Evolutionary conservation across 495 filamentous ascomycete species (phyloP).

Genomic region (Aspergillus baeticus): DNA sequence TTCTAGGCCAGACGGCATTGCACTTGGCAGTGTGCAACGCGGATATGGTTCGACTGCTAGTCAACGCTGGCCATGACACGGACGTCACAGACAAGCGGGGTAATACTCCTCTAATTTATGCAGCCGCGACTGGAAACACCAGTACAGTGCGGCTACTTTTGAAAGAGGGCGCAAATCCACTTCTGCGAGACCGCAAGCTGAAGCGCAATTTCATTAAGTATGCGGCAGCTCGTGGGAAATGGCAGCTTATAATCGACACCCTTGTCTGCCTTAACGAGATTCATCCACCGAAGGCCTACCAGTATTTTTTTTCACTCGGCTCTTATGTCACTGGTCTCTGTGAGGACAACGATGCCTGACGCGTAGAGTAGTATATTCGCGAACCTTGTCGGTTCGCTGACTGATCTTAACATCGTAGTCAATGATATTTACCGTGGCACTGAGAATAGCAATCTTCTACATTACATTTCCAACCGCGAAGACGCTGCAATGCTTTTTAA

Average conservation of each 20-base stretch:
- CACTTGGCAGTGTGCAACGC: neutral
- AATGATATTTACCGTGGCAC: neutral
- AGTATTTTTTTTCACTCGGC: too few species aligned
- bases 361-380: neutral
- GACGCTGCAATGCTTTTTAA: neutral
- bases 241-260: neutral
- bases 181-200: neutral
- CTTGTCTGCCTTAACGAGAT: too few species aligned
- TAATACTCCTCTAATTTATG: conserved; percentile 3
- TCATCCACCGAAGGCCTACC: too few species aligned
- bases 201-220: neutral
- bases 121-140: neutral
- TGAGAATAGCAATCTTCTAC: neutral
- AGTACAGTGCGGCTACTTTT: neutral
- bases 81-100: neutral
- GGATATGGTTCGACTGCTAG: neutral
- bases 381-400: neutral
- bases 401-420: neutral
- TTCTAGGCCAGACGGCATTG: neutral
- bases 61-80: neutral
- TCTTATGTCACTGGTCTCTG: too few species aligned
- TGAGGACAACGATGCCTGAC: too few species aligned
- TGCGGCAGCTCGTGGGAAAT: neutral
- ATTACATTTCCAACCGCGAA: neutral
- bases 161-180: neutral